These are phyloP conservation scores for Grosmannia serpens DNA, from an alignment of 2,329 filamentous ascomycete species.

Conservation along the genomic window DNA sequence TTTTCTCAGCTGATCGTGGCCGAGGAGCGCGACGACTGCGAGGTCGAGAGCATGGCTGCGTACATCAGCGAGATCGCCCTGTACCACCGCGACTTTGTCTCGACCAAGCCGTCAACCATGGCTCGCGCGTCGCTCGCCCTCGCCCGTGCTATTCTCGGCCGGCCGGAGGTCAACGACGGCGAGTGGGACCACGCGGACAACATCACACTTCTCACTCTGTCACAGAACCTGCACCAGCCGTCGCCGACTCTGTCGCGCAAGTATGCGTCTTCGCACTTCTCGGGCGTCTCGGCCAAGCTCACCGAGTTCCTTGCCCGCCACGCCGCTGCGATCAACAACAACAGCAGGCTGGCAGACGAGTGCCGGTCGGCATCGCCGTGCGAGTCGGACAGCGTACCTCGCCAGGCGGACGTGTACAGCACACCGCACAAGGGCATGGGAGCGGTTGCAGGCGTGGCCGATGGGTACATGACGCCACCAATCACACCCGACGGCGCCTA, in stretches of 20 bases:
- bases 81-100: constrained; percentile 95
- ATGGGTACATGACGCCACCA: constrained; percentile 74
- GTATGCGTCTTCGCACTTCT: constrained; percentile 43
- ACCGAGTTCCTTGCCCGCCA: constrained; percentile 49
- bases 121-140: constrained; percentile 79
- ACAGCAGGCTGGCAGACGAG: constrained; percentile 14
- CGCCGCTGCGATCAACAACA: constrained; percentile 26
- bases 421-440: constrained; percentile 70
- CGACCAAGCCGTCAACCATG: constrained; percentile 81
- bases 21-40: constrained; percentile 66
- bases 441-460: constrained; percentile 46
- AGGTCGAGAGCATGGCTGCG: constrained; percentile 87
- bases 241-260: constrained; percentile 48
- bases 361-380: constrained; percentile 38
- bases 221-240: constrained; percentile 47
- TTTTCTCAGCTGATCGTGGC: constrained; percentile 82
- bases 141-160: constrained; percentile 72
- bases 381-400: constrained; percentile 33
- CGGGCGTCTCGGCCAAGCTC: constrained; percentile 42
- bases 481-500: constrained; percentile 66
- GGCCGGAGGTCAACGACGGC: constrained; percentile 61
- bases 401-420: constrained; percentile 54
- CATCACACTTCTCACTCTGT: constrained; percentile 48
- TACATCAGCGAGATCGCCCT: constrained; percentile 93
- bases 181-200: constrained; percentile 69